Percentiles rank a stretch among this genome's conserved stretches.
phyloP scores from a whole-genome alignment of 2,329 filamentous ascomycete genomes.

The Trichoderma semiorbis region DNA sequence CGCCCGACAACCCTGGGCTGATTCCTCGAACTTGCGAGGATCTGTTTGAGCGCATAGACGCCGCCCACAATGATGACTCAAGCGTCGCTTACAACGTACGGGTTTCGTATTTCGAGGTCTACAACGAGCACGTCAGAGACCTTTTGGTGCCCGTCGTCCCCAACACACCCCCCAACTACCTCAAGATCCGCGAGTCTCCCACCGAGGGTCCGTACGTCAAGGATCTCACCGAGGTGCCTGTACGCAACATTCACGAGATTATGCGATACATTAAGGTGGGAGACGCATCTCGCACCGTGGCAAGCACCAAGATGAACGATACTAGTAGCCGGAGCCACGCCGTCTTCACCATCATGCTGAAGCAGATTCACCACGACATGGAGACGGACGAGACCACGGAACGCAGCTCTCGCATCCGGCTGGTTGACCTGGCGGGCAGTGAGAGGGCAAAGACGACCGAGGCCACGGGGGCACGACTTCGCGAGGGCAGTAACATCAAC shows the following conservation, averaged over 20 bases:
- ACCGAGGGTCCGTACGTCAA: slow-evolving; percentile 96
- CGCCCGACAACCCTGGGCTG: slow-evolving; percentile 76
- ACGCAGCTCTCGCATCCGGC: slow-evolving; percentile 84
- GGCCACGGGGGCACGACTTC: slow-evolving; percentile 83
- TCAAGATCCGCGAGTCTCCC: slow-evolving; percentile 95
- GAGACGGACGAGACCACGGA: slow-evolving; percentile 98
- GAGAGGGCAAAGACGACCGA: slow-evolving; percentile 95
- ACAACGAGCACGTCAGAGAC: slow-evolving; percentile 98
- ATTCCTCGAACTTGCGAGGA: slow-evolving; percentile 96
- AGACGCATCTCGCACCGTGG: slow-evolving; percentile 81
- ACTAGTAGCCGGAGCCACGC: slow-evolving; percentile 94
- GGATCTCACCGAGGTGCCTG: slow-evolving; percentile 88
- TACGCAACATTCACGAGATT: slow-evolving; percentile 82
- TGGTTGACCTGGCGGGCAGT: slow-evolving; percentile 92
- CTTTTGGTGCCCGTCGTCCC: slow-evolving; percentile 70
- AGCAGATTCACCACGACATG: slow-evolving; percentile 97
- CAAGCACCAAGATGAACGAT: slow-evolving; percentile 99
- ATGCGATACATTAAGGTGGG: slow-evolving; percentile 87
- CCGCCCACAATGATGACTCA: slow-evolving; percentile 70
- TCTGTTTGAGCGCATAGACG: slow-evolving; percentile 88
- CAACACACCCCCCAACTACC: slow-evolving; percentile 78
- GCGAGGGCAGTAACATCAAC: slow-evolving; percentile 98
- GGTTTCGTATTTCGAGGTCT: slow-evolving; percentile 98
- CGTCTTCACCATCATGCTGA: slow-evolving; percentile 96
- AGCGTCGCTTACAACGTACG: slow-evolving; percentile 96